Conservation (phyloP, 306 rosid species). For the Dicorynia guianensis region DNA sequence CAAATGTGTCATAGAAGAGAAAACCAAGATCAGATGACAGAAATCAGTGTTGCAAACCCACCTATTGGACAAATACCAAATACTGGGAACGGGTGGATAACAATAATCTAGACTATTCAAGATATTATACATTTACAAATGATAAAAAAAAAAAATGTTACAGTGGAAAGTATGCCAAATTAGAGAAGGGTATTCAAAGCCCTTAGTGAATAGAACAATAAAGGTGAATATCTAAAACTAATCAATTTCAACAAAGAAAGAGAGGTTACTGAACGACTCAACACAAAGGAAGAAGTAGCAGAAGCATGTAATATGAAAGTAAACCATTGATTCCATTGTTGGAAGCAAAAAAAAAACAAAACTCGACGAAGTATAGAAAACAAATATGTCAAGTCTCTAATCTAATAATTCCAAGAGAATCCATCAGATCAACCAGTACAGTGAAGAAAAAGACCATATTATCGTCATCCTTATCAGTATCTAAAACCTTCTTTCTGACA, state of each 20-base stretch:
- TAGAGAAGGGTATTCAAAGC: too few species aligned
- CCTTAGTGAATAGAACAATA: too few species aligned
- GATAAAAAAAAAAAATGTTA: too few species aligned
- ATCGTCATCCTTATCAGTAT: slow-evolving; percentile 24
- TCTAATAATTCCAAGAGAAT: slow-evolving; percentile 18
- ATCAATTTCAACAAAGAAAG: too few species aligned
- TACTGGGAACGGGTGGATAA: too few species aligned
- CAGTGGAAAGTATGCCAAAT: too few species aligned
- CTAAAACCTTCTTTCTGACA: slow-evolving; percentile 27
- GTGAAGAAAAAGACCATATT: slow-evolving; percentile 30
- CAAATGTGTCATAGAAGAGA: background rate
- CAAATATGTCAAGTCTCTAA: slow-evolving; percentile 22
- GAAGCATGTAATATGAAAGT: slow-evolving; percentile 39
- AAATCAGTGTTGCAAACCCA: background rate
- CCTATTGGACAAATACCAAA: background rate
- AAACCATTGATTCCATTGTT: slow-evolving; percentile 31
- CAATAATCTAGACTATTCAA: too few species aligned
- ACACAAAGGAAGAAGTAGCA: slow-evolving; percentile 11
- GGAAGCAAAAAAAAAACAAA: slow-evolving; percentile 33
- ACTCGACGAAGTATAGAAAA: slow-evolving; percentile 15
- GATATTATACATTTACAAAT: too few species aligned
- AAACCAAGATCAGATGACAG: slow-evolving; percentile 18
- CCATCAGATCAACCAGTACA: slow-evolving; percentile 22
- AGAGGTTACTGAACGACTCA: too few species aligned
- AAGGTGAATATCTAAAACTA: too few species aligned